These are phyloP conservation scores for Cryphonectria parasitica DNA, from an alignment of 2,329 filamentous ascomycete genomes.

Conservation along the genomic window DNA sequence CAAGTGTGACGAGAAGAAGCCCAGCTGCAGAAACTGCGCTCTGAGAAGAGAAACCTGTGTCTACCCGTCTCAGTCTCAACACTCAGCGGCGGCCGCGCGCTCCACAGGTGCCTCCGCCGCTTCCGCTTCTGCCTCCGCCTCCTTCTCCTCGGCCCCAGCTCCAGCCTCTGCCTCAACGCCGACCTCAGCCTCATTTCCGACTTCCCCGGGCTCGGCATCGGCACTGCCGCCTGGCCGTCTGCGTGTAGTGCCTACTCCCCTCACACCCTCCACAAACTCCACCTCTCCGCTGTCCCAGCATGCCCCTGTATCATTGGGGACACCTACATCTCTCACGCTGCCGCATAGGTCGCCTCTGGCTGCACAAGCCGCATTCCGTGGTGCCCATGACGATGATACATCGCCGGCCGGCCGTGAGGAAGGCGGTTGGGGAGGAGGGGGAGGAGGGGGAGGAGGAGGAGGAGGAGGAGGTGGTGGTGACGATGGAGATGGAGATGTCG, in stretches of 20 bases:
- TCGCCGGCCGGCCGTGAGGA: constrained; percentile 25
- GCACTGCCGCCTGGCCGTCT: neutral
- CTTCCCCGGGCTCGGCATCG: neutral
- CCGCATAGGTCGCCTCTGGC: constrained; percentile 1
- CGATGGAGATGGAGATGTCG: constrained; percentile 27
- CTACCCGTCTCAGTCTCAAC: constrained; percentile 41
- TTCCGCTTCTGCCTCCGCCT: neutral
- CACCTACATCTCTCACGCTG: constrained; percentile 10
- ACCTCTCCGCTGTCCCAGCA: constrained; percentile 25
- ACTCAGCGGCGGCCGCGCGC: constrained; percentile 19
- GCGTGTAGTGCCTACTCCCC: constrained; percentile 6
- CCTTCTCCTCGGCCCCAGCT: neutral
- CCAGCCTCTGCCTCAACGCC: neutral
- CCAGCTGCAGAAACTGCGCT: constrained; percentile 53
- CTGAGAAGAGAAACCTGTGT: constrained; percentile 53
- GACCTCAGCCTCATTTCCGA: neutral
- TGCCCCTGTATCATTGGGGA: constrained; percentile 12
- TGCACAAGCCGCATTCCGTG: constrained; percentile 16
- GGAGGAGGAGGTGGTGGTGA: no score
- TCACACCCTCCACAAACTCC: constrained; percentile 14
- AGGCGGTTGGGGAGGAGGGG: no score
- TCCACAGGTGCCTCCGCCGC: constrained; percentile 22
- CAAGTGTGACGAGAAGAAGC: constrained; percentile 58
- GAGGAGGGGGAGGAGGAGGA: no score
- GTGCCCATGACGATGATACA: constrained; percentile 21